Conservation (phyloP, 1,139 yeast species). For the Kodamaea derodonti region DNA sequence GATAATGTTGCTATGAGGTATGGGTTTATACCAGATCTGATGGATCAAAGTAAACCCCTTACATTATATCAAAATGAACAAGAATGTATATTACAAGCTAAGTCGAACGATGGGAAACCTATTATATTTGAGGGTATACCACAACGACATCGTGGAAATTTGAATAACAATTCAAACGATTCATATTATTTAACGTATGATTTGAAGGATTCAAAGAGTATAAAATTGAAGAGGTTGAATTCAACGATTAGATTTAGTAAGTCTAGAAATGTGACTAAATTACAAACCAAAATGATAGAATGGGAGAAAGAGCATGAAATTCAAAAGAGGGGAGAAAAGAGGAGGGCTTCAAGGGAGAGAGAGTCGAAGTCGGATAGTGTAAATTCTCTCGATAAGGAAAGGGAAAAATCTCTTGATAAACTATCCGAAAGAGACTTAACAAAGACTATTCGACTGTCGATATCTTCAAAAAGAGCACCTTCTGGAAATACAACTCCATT, state of each 20-base stretch:
- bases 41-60: slow-evolving; percentile 36
- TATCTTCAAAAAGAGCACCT: slow-evolving; percentile 17
- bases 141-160: slow-evolving; percentile 22
- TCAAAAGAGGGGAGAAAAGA: background rate
- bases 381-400: too few relatives aligned
- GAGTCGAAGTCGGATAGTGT: slow-evolving; percentile 2
- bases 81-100: slow-evolving; percentile 32
- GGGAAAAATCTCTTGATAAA: too few relatives aligned
- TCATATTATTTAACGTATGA: slow-evolving; percentile 29
- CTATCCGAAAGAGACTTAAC: too few relatives aligned
- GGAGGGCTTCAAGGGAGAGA: slow-evolving; percentile 1
- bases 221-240: slow-evolving; percentile 24
- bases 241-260: slow-evolving; percentile 36
- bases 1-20: slow-evolving; percentile 36
- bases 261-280: slow-evolving; percentile 28
- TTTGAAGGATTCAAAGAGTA: slow-evolving; percentile 14
- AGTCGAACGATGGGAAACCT: slow-evolving; percentile 20
- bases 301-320: slow-evolving; percentile 9
- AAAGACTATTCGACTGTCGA: too few relatives aligned
- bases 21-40: slow-evolving; percentile 42
- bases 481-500: slow-evolving; percentile 9
- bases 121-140: slow-evolving; percentile 40
- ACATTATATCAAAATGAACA: slow-evolving; percentile 34
- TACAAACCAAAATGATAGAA: slow-evolving; percentile 12
- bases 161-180: slow-evolving; percentile 16